Base-by-base conservation (phyloP, 2,329 filamentous ascomycete genomes). In the Stromatinia cepivora region DNA sequence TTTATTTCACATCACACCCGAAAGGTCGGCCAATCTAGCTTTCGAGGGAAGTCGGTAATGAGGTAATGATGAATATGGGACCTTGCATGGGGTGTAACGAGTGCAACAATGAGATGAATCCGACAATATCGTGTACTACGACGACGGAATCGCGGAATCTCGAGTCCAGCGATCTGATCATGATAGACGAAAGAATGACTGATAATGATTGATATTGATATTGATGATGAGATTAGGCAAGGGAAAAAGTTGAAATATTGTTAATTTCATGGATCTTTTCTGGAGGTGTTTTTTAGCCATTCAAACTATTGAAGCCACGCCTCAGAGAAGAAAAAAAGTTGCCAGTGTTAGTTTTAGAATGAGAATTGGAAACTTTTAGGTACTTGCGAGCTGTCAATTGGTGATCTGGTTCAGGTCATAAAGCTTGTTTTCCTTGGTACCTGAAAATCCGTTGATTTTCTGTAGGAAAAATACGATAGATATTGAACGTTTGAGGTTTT, bases 291-390 rank as follows among this genome's bases (percentile, higher is more conserved):
- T 22, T 15, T 39, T 31, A 31, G 34, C 46, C 11, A 20, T 63
- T 62, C 56, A 62, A 63, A 68, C 57, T 68, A 63, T 68, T 63
- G 66, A 68, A 68, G 56, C 66, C 66, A 63, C 56, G 13, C n/a
- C 22, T 5, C 20, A 46, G 31, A 20, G 42, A 34, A 11, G 28
- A 34, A 8, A 34, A 36, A 36, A 48, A 25, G 28, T n/a, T 62
- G 28, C 15, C 13, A 22, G 1, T 31, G 17, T 45, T 46, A 11
- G 17, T 46, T 7, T 25, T 31, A n/a, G 25, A 46, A 46, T 46
- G 31, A 28, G 42, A 28, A 61, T 61, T 10, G 46, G 17, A 57
- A 39, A 42, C n/a, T 42, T 42, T 42, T 31, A 53, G 50, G 25
- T 46, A 46, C 17, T 46, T 45, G 20, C 42, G 58, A 46, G 58